A percentile compares a stretch with the other conserved stretches of the same genome.
These are phyloP conservation scores for Phytophthora hibernalis DNA, from an alignment of 352 stramenopile species.

Conservation along the genomic window DNA sequence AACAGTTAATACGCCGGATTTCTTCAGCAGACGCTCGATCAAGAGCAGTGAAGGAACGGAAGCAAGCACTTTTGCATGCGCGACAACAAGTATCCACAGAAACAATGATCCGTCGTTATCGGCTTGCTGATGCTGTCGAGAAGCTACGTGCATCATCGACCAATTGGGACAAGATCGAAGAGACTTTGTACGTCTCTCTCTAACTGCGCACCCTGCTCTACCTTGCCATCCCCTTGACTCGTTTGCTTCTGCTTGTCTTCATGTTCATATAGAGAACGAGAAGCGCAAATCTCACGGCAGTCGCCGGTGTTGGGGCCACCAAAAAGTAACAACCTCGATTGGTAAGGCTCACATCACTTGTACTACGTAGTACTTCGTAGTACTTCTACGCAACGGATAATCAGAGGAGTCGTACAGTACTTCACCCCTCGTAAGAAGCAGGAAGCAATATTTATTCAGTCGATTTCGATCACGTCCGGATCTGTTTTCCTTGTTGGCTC, in stretches of 20 bases:
- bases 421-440: not conserved
- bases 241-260: conserved; percentile 13
- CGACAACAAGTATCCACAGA: conserved; percentile 72
- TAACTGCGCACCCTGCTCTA: conserved; percentile 21
- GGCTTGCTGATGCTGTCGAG: conserved; percentile 71
- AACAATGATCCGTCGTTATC: conserved; percentile 71
- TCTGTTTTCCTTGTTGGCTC: conserved; percentile 21
- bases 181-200: conserved; percentile 71
- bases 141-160: conserved; percentile 60
- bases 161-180: conserved; percentile 85
- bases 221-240: conserved; percentile 9
- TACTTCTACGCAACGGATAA: too few relatives aligned
- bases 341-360: conserved; percentile 7
- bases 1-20: conserved; percentile 66
- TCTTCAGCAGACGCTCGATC: conserved; percentile 66
- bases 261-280: conserved; percentile 23
- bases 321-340: conserved; percentile 24
- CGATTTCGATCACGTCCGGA: conserved; percentile 49
- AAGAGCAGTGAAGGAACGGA: conserved; percentile 67
- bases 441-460: conserved; percentile 23
- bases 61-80: conserved; percentile 59
- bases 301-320: conserved; percentile 11
- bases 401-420: too few relatives aligned
- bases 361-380: not conserved
- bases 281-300: conserved; percentile 11